Evolutionary conservation across 768 basidiomycete species (phyloP), one percentile per base, ranked within the genome.

Genomic region (Lentinula guzmanii): DNA sequence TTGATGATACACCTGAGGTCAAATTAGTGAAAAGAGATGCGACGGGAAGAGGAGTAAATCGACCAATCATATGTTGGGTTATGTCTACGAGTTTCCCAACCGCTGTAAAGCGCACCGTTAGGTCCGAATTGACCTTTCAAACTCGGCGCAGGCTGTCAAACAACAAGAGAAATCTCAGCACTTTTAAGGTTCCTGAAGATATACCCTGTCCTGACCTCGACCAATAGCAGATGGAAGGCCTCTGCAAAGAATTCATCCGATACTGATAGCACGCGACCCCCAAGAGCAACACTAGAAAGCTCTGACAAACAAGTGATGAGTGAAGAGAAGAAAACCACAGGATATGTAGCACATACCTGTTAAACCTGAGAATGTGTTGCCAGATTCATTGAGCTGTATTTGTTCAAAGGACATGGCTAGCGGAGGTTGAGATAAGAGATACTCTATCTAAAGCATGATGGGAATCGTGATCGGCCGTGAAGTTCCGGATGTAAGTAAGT

Each of bases 241-340:
- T 88, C 84, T 9, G 93, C 94, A 69, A 99, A 99, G 79, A 98
- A 99, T 65, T 99, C 94, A 72, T 99, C 97, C 2, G 95, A 97
- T 51, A 91, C 86, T 2, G 82, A 78, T 35, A 89, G 69, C 65
- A 98, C 77, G 61, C 80, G 72, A 2, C 87, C 95, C 16, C 93
- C 96, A 11, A 98, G 77, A 0, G 87, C 86, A 16, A 86, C 87
- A 63, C 90, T 92, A 34, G 95, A 97, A 10, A 98, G 81, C 74
- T 99, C 97, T 96, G 65, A n/a, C 4, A 61, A 45, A 51, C 21
- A 16, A 11, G 6, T 4, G 13, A 18, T 15, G 43, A 60, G 10
- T 31, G 31, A 8, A 58, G 33, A 24, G 16, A 18, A 59, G 61
- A 18, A 18, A 24, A 52, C 35, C 21, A 15, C 18, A n/a, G 28